These are phyloP conservation scores for Tricholoma saponaceum DNA, from an alignment of 768 basidiomycete genomes.

Conservation along the genomic window DNA sequence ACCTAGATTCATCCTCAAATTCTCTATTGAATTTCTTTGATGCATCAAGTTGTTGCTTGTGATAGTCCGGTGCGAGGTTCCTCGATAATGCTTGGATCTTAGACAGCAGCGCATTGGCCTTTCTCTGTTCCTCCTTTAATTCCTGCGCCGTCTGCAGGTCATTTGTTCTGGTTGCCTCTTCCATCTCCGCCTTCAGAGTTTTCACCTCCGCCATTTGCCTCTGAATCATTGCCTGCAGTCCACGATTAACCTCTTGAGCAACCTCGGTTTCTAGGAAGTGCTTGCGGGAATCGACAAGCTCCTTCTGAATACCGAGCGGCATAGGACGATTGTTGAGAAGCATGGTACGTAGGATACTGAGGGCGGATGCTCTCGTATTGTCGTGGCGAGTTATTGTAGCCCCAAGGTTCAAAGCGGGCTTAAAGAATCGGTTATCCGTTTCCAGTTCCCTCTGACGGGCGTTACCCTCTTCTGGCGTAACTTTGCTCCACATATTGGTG, in stretches of 20 bases:
- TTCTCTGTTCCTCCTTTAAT: neutral
- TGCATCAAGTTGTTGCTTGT: neutral
- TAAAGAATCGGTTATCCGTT: conserved; percentile 29
- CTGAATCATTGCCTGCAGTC: neutral
- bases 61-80: neutral
- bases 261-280: neutral
- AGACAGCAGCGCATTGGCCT: neutral
- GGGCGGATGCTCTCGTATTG: conserved; percentile 22
- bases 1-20: neutral
- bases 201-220: neutral
- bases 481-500: conserved; percentile 42
- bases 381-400: conserved; percentile 31
- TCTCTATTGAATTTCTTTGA: neutral
- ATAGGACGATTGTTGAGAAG: conserved; percentile 15
- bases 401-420: conserved; percentile 35
- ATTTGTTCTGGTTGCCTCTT: neutral
- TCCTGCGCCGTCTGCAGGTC: neutral
- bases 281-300: conserved; percentile 8
- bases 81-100: neutral
- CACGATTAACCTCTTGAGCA: neutral
- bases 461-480: conserved; percentile 17
- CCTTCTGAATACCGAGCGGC: conserved; percentile 11
- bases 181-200: neutral
- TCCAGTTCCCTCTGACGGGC: conserved; percentile 32
- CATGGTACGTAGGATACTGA: conserved; percentile 25